phyloP scores from a whole-genome alignment of 1,284 basidiomycete genomes.

The Stygiomarasmius scandens region DNA sequence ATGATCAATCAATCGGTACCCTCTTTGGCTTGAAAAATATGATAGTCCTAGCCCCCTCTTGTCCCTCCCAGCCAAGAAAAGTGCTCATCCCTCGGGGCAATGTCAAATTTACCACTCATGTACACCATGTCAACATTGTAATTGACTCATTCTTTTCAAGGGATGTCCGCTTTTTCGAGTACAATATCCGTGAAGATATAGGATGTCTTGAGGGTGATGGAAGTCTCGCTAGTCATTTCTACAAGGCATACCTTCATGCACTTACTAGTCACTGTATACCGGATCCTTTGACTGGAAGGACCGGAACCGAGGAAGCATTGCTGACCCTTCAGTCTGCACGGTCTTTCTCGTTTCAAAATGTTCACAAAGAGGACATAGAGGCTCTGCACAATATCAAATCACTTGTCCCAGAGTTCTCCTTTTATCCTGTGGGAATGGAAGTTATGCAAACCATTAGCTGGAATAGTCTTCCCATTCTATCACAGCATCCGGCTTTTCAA shows the following conservation, averaged over 20 bases:
- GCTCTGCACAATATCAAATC: slow-evolving; percentile 36
- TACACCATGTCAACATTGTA: not conserved
- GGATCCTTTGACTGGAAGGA: slow-evolving; percentile 47
- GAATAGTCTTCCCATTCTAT: slow-evolving; percentile 27
- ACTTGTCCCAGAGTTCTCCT: slow-evolving; percentile 37
- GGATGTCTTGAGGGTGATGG: slow-evolving; percentile 36
- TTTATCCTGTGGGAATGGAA: slow-evolving; percentile 39
- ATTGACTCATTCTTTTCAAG: not conserved
- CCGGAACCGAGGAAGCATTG: slow-evolving; percentile 50
- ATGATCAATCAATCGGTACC: not conserved
- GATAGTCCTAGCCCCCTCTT: not conserved
- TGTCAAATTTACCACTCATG: not conserved
- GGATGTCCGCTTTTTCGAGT: slow-evolving; percentile 32
- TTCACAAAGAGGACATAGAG: slow-evolving; percentile 29
- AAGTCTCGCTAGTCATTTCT: slow-evolving; percentile 38
- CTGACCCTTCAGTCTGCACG: slow-evolving; percentile 38
- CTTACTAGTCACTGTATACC: slow-evolving; percentile 42
- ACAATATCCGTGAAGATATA: slow-evolving; percentile 40
- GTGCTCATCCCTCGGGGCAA: slow-evolving; percentile 4
- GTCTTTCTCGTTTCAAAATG: slow-evolving; percentile 40
- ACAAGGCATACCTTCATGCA: slow-evolving; percentile 47
- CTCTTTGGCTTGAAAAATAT: not conserved
- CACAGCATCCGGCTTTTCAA: slow-evolving; percentile 31
- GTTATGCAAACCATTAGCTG: slow-evolving; percentile 44
- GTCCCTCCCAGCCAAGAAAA: not conserved